Evolutionary conservation across 2,329 filamentous ascomycete species (phyloP), one percentile per base, ranked within the genome.

Genomic region (Xylaria hypoxylon): DNA sequence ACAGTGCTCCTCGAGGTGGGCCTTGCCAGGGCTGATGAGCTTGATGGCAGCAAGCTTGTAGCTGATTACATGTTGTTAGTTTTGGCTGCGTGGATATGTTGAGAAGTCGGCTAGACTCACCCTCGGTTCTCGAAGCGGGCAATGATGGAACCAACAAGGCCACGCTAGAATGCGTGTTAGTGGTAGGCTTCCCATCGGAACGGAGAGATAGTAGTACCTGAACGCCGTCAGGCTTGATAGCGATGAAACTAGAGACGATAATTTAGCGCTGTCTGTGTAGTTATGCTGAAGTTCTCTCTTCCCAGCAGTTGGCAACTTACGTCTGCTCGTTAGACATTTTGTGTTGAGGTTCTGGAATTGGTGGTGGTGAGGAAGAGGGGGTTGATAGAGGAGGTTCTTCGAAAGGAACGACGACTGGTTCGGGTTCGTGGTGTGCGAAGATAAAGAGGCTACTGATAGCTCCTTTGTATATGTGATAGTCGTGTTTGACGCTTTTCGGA

Each of bases 31-130:
- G 77, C 90, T 89, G 82, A 91, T 83, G 78, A 99, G 90, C 93
- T 99, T 99, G 89, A 99, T 93, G 83, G 94, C 96, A 77, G 88
- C 94, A 78, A 99, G 94, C 91, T 98, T 98, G 92, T 92, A 98
- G 86, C 94, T 94, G 75, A 73, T 67, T 15, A 52, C 35, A 61
- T 38, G 8, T 35, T 13, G 38, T 71, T 58, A 68, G 58, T 53
- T 66, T 64, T 65, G 69, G 68, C 71, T 59, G 52, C 68, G 60
- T 45, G 19, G 31, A 68, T 50, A 67, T 31, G 1, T 35, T 31
- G n/a, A 28, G 15, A 2, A 2, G n/a, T 13, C 10, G 47, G 56
- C 56, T 42, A 50, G 35, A 83, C 89, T 77, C 83, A 93, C 91
- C 92, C 96, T 80, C 95, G 93, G 86, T 90, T 90, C 93, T 99